Base-by-base conservation (phyloP, 1,284 basidiomycete species). In the Golubevia pallescens region DNA sequence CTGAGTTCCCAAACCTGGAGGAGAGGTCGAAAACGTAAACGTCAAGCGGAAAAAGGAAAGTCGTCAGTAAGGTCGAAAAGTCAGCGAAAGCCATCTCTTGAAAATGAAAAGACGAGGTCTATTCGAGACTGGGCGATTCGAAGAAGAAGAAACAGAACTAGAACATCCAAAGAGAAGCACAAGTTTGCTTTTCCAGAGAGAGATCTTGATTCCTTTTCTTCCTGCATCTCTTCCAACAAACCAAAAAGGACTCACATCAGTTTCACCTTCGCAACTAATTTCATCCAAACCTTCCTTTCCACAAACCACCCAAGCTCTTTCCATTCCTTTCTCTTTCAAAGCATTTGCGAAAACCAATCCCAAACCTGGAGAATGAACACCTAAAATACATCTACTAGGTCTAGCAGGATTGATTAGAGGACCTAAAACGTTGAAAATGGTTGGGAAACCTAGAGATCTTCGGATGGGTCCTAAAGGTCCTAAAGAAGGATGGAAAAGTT, bases 391-490 rank as follows among this genome's bases (percentile, higher is more conserved):
- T 92, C 21, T 93, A 90, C 24, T 88, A 0, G 96, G 96, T 19
- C 88, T 87, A 0, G 93, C 92, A 0, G 96, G 97, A 86, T 97
- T 98, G 87, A 97, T 92, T 54, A 98, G 89, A 0, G 96, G 96
- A 0, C 97, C 96, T 53, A 98, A 89, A 66, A 97, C 88, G 87
- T 99, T 99, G 90, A 98, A 98, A 88, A 99, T 91, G 1, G 96
- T 98, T 24, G 95, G 93, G 88, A 97, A 97, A 66, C 95, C 94
- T 61, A 99, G 90, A 0, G 90, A 87, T 77, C 92, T 92, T 62
- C 96, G 92, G 78, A 93, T 90, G 0, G 95, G 94, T 0, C 92
- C 93, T 73, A 99, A 89, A 70, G 90, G 89, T 0, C 92, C 93
- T 52, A 98, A 89, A 0, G 93, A 87, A 0, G 95, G 95, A 86